Evolutionary conservation across 495 filamentous ascomycete species (phyloP).

Genomic region (Penicillium lividum): DNA sequence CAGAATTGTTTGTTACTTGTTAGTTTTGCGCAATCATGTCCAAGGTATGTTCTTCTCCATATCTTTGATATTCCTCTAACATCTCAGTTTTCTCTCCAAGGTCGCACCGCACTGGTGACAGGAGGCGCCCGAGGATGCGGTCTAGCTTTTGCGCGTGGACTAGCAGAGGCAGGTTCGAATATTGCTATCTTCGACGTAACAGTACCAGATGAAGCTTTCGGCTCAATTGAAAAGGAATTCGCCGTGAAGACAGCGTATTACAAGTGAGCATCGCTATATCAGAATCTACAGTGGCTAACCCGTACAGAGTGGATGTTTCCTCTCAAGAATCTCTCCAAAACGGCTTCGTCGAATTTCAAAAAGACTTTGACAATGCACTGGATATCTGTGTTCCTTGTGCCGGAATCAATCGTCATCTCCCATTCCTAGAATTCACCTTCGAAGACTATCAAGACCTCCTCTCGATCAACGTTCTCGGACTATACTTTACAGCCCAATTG

Average conservation of each 20-base stretch:
- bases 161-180: slow-evolving; percentile 84
- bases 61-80: slow-evolving; percentile 7
- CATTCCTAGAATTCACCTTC: slow-evolving; percentile 44
- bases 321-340: slow-evolving; percentile 59
- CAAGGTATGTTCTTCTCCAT: slow-evolving; percentile 4
- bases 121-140: slow-evolving; percentile 84
- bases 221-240: slow-evolving; percentile 32
- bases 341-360: slow-evolving; percentile 47
- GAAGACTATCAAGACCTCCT: slow-evolving; percentile 45
- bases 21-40: slow-evolving; percentile 11
- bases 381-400: slow-evolving; percentile 46
- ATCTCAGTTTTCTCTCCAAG: slow-evolving; percentile 39
- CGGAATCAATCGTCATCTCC: slow-evolving; percentile 39
- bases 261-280: slow-evolving; percentile 49
- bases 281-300: slow-evolving; percentile 56
- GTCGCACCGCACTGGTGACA: slow-evolving; percentile 77
- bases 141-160: slow-evolving; percentile 69
- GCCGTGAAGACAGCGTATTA: slow-evolving; percentile 42
- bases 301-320: slow-evolving; percentile 58
- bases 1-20: background rate
- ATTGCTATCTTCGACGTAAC: slow-evolving; percentile 65
- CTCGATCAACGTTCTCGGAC: slow-evolving; percentile 35
- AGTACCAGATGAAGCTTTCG: slow-evolving; percentile 29
- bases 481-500: slow-evolving; percentile 45
- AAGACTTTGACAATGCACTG: slow-evolving; percentile 41